Conservation (phyloP, 306 rosid genomes). For the Vachellia pachyceras region DNA sequence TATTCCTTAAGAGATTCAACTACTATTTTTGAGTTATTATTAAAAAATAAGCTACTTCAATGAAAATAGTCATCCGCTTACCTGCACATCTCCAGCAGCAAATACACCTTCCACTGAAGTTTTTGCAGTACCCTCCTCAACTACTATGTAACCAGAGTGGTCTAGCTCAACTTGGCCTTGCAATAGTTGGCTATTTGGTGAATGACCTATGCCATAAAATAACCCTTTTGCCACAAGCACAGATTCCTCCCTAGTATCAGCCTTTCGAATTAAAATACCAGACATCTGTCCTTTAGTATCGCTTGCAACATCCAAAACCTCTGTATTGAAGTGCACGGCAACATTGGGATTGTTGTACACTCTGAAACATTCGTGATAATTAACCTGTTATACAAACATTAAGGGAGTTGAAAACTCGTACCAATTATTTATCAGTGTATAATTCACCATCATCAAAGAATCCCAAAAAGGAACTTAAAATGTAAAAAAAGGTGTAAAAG, state of each 20-base stretch:
- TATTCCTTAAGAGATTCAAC: too few relatives aligned
- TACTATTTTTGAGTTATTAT: too few relatives aligned
- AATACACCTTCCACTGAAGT: conserved; percentile 71
- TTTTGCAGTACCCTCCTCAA: conserved; percentile 59
- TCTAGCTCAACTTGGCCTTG: conserved; percentile 69
- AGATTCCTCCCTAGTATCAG: conserved; percentile 57
- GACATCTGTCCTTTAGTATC: conserved; percentile 70
- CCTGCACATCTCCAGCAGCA: conserved; percentile 80
- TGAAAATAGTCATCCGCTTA: conserved; percentile 35
- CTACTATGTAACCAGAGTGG: conserved; percentile 61
- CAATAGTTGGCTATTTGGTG: conserved; percentile 65
- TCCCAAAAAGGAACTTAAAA: conserved; percentile 10
- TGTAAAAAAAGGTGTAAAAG: not conserved
- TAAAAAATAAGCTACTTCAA: conserved; percentile 2
- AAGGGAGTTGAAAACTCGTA: conserved; percentile 71
- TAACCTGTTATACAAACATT: conserved; percentile 86
- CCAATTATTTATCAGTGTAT: conserved; percentile 51
- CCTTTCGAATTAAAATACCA: conserved; percentile 60
- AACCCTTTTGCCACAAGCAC: conserved; percentile 72
- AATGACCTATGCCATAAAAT: conserved; percentile 80
- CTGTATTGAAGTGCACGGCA: conserved; percentile 74
- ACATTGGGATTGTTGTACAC: conserved; percentile 69
- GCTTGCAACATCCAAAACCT: conserved; percentile 67
- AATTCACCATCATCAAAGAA: conserved; percentile 30
- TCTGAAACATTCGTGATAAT: conserved; percentile 85